Base-by-base conservation (phyloP, 495 filamentous ascomycete genomes). In the Tuber magnatum region DNA sequence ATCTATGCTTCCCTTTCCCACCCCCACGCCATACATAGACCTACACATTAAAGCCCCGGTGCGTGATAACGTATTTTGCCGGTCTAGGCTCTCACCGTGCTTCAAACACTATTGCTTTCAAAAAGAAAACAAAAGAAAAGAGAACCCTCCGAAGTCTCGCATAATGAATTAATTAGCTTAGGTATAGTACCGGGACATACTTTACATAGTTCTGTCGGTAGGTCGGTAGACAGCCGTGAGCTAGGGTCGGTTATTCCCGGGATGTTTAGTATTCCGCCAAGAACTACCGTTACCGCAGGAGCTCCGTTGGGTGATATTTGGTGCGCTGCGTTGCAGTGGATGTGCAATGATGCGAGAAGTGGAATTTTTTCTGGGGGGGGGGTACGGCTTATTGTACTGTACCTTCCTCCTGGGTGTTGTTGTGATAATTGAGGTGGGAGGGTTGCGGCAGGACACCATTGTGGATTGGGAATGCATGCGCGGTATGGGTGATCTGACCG, bases 201-300 rank as follows among this genome's bases (percentile, higher is more conserved):
- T 9, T n/a, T n/a, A 12, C 24, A 28, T 61, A 14, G n/a, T n/a
- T 3, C 56, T 32, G 28, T 35, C 56, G 56, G 56, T 18, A 65
- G 32, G 56, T 65, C 56, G 56, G n/a, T 65, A 18, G 24, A 32
- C 14, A 24, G 40, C 65, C 32, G 73, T 76, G 71, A 77, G 71
- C 75, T 74, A 68, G 43, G 35, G 39, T 56, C 77, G 77, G 77
- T 38, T 79, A 79, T 40, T 76, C 73, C 38, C 77, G 76, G 77
- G 74, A 79, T 71, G 69, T 73, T 73, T 71, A 39, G 74, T 76
- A 78, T 68, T 38, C 42, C 56, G 56, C 14, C 4, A 14, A 65
- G 56, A 65, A 2, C 56, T 28, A 14, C 7, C 4, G 28, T 35
- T 35, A 32, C 56, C 6, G 56, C 12, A 65, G 56, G 56, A 65